Base-by-base conservation (phyloP, 1,284 basidiomycete genomes). In the Microbotryum silenes-acaulis region DNA sequence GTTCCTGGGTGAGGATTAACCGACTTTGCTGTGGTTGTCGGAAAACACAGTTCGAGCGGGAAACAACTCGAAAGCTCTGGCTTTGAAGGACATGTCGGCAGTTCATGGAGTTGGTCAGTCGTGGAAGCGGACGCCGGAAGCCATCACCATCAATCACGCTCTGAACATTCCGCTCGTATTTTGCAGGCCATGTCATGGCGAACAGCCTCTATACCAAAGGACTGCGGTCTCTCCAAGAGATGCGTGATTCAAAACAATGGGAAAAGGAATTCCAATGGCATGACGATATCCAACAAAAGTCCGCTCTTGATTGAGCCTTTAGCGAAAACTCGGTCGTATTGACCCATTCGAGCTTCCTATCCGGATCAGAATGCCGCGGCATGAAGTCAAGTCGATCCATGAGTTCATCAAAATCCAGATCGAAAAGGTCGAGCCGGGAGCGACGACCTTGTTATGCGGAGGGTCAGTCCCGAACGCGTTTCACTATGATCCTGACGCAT, bases 61-160 rank as follows among this genome's bases (percentile, higher is more conserved):
- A 47, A 59, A 57, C 23, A 51, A 61, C n/a, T 25, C 54, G 18
- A 81, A 85, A 44, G 88, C 82, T 72, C 74, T 77, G 51, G 74
- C 81, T 0, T 78, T 89, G 3, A 79, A 79, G 0, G 71, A 77
- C 0, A 86, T 90, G 66, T 78, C 80, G n/a, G 78, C 79, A 2
- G 76, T 89, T 62, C 83, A 90, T 57, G 85, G 87, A 8, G 83
- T 90, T 44, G 88, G 87, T 8, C 78, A 77, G n/a, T 85, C 80
- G 12, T 10, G 37, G 37, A 16, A 42, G 10, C 37, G 37, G 12
- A 9, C 31, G 31, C 16, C 14, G 37, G 9, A 42, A 42, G 12
- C 5, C 14, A 6, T 16, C 2, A 12, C 14, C 5, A 18, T 9
- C 6, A 4, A 14, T 12, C 37, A 42, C 14, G 16, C 37, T 6